These are phyloP conservation scores for Coprinopsis cinerea DNA, from an alignment of 768 basidiomycete species.

Conservation along the genomic window DNA sequence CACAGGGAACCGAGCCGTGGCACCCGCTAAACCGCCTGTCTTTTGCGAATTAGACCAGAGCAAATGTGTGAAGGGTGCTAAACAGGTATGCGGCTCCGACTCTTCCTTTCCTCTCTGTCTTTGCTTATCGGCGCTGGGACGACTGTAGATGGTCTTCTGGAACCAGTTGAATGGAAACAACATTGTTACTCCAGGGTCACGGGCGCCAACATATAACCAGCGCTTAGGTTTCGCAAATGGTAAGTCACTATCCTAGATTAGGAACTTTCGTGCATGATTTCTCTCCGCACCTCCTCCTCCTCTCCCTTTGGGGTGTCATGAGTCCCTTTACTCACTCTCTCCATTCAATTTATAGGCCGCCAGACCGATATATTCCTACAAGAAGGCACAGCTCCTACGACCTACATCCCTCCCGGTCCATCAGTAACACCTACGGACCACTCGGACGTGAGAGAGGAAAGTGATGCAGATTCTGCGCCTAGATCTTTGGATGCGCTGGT, in stretches of 20 bases:
- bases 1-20: conserved; percentile 25
- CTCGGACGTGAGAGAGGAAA: too few species aligned
- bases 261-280: too few species aligned
- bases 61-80: conserved; percentile 32
- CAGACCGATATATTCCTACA: conserved; percentile 10
- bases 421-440: conserved; percentile 2
- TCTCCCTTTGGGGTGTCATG: not conserved
- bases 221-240: conserved; percentile 31
- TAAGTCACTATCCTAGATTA: conserved; percentile 9
- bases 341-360: conserved; percentile 1
- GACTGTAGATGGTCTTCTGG: conserved; percentile 33
- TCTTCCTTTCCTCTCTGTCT: not conserved
- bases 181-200: conserved; percentile 31
- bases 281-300: not conserved
- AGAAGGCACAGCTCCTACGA: conserved; percentile 3
- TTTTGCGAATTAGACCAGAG: conserved; percentile 34
- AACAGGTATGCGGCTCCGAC: conserved; percentile 32
- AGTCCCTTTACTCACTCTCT: not conserved
- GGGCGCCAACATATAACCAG: conserved; percentile 30
- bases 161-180: conserved; percentile 39
- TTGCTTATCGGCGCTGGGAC: not conserved
- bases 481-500: too few species aligned
- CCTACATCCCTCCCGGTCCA: conserved; percentile 4
- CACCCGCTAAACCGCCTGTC: conserved; percentile 28
- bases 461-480: too few species aligned